Evolutionary conservation across 257 asterid genomes (phyloP), one percentile per base, ranked within the genome.

Genomic region (Capsicum baccatum): DNA sequence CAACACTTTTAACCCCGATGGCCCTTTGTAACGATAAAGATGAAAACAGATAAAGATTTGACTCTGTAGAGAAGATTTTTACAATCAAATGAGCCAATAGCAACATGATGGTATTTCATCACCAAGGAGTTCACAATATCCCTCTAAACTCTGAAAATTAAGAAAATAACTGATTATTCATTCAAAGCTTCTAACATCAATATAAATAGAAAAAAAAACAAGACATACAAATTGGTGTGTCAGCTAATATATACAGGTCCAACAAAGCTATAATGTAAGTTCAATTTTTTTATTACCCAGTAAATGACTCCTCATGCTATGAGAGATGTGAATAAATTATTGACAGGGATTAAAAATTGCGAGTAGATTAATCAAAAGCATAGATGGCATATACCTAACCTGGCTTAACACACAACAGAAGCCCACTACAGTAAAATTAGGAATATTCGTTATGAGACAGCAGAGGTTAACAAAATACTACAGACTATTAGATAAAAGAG

Each of bases 31-130:
- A n/a, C n/a, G n/a, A n/a, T n/a, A n/a, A n/a, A n/a, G n/a, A n/a
- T n/a, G n/a, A n/a, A n/a, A n/a, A n/a, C n/a, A n/a, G n/a, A n/a
- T n/a, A 92, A 88, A 84, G 93, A 83, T 86, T 91, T 91, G 84
- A 90, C 98, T 67, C 93, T 92, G 87, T 96, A 94, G 91, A 93
- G 92, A 86, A 96, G 96, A 88, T 96, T 96, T 78, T 90, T 88
- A 81, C 99, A 98, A 88, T 96, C 97, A 84, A 96, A 96, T 76
- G 99, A 94, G 74, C 99, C 99, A 85, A 94, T 88, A 85, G 94
- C 89, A 85, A 93, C 89, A 83, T 89, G 89, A 71, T 98, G 97
- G 88, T 79, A 78, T 85, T 88, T 89, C 98, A 96, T 83, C 92
- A 90, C 89, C 92, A 96, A 60, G 84, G 99, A 94, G 50, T 84